Conservation (phyloP, 2,329 filamentous ascomycete genomes). For the Didymella segeticola region DNA sequence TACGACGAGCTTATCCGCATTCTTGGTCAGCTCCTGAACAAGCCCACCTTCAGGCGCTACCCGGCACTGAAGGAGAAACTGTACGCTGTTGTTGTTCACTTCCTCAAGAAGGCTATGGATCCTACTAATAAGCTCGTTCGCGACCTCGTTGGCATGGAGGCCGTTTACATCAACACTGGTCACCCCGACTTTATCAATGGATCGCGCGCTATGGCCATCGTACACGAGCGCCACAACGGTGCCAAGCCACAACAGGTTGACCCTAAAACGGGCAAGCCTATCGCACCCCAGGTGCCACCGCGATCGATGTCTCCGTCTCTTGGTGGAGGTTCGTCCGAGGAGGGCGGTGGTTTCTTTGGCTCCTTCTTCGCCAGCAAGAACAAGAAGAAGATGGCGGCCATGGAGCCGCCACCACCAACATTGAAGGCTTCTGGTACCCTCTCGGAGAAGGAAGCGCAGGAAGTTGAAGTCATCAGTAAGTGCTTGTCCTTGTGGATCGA, state of each 20-base stretch:
- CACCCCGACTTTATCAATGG: slow-evolving; percentile 98
- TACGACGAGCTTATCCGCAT: slow-evolving; percentile 98
- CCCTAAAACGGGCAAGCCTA: slow-evolving; percentile 96
- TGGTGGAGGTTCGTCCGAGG: slow-evolving; percentile 53
- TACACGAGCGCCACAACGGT: slow-evolving; percentile 87
- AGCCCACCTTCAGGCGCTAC: slow-evolving; percentile 90
- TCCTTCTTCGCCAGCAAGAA: slow-evolving; percentile 99
- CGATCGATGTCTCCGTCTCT: slow-evolving; percentile 79
- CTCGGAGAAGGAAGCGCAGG: slow-evolving; percentile 91
- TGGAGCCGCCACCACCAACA: slow-evolving; percentile 92
- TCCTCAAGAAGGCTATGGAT: slow-evolving; percentile 99
- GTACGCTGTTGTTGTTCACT: slow-evolving; percentile 86
- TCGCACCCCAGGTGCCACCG: slow-evolving; percentile 71
- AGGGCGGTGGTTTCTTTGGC: slow-evolving; percentile 82
- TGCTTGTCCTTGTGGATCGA: slow-evolving; percentile 28
- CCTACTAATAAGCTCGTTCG: slow-evolving; percentile 96
- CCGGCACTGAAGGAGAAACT: slow-evolving; percentile 97
- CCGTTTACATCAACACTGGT: slow-evolving; percentile 97
- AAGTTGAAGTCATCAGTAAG: slow-evolving; percentile 98
- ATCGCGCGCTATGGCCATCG: slow-evolving; percentile 96
- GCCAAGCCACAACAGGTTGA: slow-evolving; percentile 92
- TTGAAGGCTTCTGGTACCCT: slow-evolving; percentile 94
- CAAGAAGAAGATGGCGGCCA: slow-evolving; percentile 99
- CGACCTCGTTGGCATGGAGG: slow-evolving; percentile 93
- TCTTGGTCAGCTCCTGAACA: slow-evolving; percentile 84